Base-by-base conservation (phyloP, 2,329 filamentous ascomycete species). In the Colletotrichum sidae region DNA sequence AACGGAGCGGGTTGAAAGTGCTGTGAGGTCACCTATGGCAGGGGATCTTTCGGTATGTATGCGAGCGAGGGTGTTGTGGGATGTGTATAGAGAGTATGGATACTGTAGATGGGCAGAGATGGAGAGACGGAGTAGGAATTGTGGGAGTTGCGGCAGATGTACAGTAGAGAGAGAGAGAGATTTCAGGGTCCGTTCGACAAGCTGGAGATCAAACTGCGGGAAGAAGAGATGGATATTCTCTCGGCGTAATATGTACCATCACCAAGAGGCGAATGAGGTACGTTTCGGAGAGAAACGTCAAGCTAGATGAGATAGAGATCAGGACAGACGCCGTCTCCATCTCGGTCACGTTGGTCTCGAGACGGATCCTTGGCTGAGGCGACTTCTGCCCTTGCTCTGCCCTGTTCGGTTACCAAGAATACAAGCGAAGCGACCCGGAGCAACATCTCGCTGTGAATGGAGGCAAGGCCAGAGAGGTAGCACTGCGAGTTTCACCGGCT, bases 21-120 rank as follows among this genome's bases (percentile, higher is more conserved):
- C 41, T 46, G 55, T 55, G 54, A 55, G 60, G 45, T 54, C 60
- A 65, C 55, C 47, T 54, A n/a, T 25, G 44, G 34, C 49, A 47
- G 60, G 44, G 25, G 25, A 25, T 4, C 25, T 5, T 4, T 25
- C 4, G 25, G 44, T 50, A 56, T 6, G 33, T 12, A 15, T 49
- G 45, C 54, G 9, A 25, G 41, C 6, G 39, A 17, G 41, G 10
- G 49, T 13, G 38, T 15, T 25, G 52, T 33, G 41, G 33, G 25
- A 25, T 25, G 25, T 25, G 4, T 25, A 17, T 17, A 17, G 17
- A 17, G 17, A 25, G 25, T 25, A 25, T 25, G 25, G 5, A 25
- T 25, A 17, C 17, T 17, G 17, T 17, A 25, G 25, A 25, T 25
- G 25, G 25, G 4, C 25, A 25, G 25, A 34, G 45, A 55, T 37